These are phyloP conservation scores for Colletotrichum shisoi DNA, from an alignment of 2,329 filamentous ascomycete species.

Conservation along the genomic window DNA sequence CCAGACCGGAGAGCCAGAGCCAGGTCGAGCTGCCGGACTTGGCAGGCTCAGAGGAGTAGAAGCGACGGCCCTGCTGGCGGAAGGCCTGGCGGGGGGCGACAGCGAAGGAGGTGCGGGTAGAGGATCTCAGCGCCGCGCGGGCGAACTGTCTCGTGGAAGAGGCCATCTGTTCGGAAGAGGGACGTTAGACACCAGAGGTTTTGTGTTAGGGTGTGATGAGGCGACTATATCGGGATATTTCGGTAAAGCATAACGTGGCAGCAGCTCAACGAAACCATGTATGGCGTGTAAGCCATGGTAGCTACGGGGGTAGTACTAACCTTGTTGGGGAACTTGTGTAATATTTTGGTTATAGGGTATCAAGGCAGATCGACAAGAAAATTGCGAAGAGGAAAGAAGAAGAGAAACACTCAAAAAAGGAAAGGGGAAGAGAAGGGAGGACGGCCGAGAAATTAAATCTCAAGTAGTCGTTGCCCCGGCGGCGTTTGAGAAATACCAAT, in stretches of 20 bases:
- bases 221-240: slow-evolving; percentile 11
- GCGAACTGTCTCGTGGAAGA: slow-evolving; percentile 55
- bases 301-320: slow-evolving; percentile 14
- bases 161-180: slow-evolving; percentile 24
- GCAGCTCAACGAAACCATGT: slow-evolving; percentile 21
- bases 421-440: slow-evolving; percentile 6
- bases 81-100: slow-evolving; percentile 71
- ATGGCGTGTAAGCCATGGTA: slow-evolving; percentile 16
- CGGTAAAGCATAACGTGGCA: slow-evolving; percentile 11
- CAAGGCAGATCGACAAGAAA: slow-evolving; percentile 18
- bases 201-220: not conserved
- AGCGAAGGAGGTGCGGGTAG: slow-evolving; percentile 66
- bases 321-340: slow-evolving; percentile 25
- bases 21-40: slow-evolving; percentile 60
- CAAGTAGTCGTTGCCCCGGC: slow-evolving; percentile 30
- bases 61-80: slow-evolving; percentile 77
- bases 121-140: slow-evolving; percentile 66
- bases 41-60: slow-evolving; percentile 76
- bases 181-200: slow-evolving; percentile 3
- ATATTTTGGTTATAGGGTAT: slow-evolving; percentile 7
- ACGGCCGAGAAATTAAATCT: slow-evolving; percentile 17
- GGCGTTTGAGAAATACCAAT: slow-evolving; percentile 35
- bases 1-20: slow-evolving; percentile 67
- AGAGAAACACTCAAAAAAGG: not conserved
- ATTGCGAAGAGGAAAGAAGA: slow-evolving; percentile 2